A percentile compares a stretch with the other conserved stretches of the same genome.
These are phyloP conservation scores for Rhodotorula sp. DNA, from an alignment of 1,284 basidiomycete genomes.

Conservation along the genomic window DNA sequence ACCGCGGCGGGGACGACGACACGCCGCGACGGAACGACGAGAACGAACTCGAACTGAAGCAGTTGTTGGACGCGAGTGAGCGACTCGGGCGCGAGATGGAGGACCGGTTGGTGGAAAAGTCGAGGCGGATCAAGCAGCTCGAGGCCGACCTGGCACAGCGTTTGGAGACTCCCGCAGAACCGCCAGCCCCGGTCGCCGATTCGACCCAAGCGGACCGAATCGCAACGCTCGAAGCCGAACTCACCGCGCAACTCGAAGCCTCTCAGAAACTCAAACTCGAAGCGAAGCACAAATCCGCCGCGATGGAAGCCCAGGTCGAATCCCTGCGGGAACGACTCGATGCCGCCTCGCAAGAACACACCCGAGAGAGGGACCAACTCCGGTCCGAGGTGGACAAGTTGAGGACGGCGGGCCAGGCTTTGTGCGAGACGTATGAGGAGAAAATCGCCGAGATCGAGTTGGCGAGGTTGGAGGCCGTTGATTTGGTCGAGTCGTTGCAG, in stretches of 20 bases:
- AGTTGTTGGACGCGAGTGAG: slow-evolving; percentile 47
- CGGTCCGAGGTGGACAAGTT: slow-evolving; percentile 70
- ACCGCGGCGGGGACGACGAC: slow-evolving; percentile 42
- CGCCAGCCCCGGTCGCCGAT: slow-evolving; percentile 15
- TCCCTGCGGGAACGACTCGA: slow-evolving; percentile 40
- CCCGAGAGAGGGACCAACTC: slow-evolving; percentile 48
- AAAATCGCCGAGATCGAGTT: slow-evolving; percentile 67
- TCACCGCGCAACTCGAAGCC: slow-evolving; percentile 33
- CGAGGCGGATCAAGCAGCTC: slow-evolving; percentile 7
- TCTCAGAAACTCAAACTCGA: slow-evolving; percentile 36
- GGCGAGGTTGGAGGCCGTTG: slow-evolving; percentile 71
- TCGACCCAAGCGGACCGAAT: slow-evolving; percentile 2
- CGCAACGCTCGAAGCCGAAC: slow-evolving; percentile 26
- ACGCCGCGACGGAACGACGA: slow-evolving; percentile 57
- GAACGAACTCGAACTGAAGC: slow-evolving; percentile 39
- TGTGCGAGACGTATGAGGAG: slow-evolving; percentile 77
- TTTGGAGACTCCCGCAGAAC: slow-evolving; percentile 11
- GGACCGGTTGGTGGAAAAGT: slow-evolving; percentile 25
- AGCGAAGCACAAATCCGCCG: slow-evolving; percentile 39
- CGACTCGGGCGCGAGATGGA: slow-evolving; percentile 49
- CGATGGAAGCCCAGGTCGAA: slow-evolving; percentile 44
- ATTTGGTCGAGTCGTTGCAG: slow-evolving; percentile 64
- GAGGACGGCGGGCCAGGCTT: slow-evolving; percentile 68
- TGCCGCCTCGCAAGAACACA: slow-evolving; percentile 42
- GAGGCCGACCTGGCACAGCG: slow-evolving; percentile 5